Evolutionary conservation across 768 basidiomycete species (phyloP).

Genomic region (Pholiota conissans): DNA sequence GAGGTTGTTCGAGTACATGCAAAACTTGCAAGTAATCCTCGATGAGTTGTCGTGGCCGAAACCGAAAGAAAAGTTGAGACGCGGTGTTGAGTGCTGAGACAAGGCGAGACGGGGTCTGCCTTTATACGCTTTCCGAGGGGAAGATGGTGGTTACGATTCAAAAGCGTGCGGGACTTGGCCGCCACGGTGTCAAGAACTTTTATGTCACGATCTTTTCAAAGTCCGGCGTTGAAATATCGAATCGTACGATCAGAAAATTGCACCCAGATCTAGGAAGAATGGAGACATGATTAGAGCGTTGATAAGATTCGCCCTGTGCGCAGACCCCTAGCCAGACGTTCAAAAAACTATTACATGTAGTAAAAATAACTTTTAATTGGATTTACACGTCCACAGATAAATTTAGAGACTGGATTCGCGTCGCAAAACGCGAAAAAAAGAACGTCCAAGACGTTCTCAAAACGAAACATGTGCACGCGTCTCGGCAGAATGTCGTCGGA

Average conservation of each 20-base stretch:
- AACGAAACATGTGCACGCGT: neutral
- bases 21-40: conserved; percentile 46
- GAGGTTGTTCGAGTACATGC: conserved; percentile 97
- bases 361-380: neutral
- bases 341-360: neutral
- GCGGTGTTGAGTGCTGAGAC: conserved; percentile 6
- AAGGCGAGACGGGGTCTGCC: conserved; percentile 1
- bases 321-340: neutral
- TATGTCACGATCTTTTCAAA: conserved; percentile 16
- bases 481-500: no score
- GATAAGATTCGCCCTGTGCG: neutral
- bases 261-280: conserved; percentile 10
- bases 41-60: conserved; percentile 15
- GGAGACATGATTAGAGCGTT: conserved; percentile 12
- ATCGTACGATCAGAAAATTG: conserved; percentile 17
- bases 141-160: conserved; percentile 6
- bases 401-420: neutral
- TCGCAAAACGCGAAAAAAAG: neutral
- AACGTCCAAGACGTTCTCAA: neutral
- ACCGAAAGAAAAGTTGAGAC: conserved; percentile 8
- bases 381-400: neutral
- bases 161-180: neutral
- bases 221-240: conserved; percentile 15
- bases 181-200: conserved; percentile 9
- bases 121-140: conserved; percentile 18